Conservation (phyloP, 1,284 basidiomycete genomes). For the Ceratobasidium theobromae region DNA sequence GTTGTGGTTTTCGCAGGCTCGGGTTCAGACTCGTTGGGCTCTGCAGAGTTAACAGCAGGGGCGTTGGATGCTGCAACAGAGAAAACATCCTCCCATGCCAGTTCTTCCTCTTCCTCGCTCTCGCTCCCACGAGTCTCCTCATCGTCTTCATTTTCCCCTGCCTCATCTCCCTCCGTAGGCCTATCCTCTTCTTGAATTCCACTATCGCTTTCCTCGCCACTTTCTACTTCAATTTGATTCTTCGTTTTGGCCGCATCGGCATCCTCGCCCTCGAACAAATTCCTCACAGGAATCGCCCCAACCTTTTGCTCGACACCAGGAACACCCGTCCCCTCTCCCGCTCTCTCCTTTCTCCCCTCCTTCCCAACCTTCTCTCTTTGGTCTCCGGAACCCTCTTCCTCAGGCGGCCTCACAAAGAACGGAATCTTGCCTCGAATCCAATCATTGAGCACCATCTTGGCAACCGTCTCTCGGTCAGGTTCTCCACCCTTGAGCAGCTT, state of each 20-base stretch:
- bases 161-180: constrained; percentile 39
- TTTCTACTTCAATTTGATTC: constrained; percentile 53
- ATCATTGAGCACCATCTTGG: constrained; percentile 94
- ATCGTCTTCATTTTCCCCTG: constrained; percentile 39
- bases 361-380: constrained; percentile 40
- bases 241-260: constrained; percentile 40
- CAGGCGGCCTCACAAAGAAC: constrained; percentile 68
- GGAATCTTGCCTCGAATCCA: constrained; percentile 97
- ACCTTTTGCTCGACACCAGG: constrained; percentile 72
- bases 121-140: constrained; percentile 37
- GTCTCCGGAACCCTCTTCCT: constrained; percentile 37
- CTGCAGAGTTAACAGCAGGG: too few species aligned
- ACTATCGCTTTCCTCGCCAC: constrained; percentile 43
- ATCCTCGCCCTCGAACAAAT: constrained; percentile 74
- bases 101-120: constrained; percentile 40
- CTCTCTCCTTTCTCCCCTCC: constrained; percentile 30
- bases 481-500: constrained; percentile 93
- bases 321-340: constrained; percentile 41
- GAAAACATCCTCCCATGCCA: constrained; percentile 53
- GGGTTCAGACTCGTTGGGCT: constrained; percentile 32
- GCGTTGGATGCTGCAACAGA: constrained; percentile 29
- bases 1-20: constrained; percentile 20
- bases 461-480: constrained; percentile 88
- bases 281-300: constrained; percentile 81
- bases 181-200: constrained; percentile 39